Percentiles rank a stretch among this genome's conserved stretches.
phyloP scores from a whole-genome alignment of 1,284 basidiomycete species.

The Mycocalia duriaeana region DNA sequence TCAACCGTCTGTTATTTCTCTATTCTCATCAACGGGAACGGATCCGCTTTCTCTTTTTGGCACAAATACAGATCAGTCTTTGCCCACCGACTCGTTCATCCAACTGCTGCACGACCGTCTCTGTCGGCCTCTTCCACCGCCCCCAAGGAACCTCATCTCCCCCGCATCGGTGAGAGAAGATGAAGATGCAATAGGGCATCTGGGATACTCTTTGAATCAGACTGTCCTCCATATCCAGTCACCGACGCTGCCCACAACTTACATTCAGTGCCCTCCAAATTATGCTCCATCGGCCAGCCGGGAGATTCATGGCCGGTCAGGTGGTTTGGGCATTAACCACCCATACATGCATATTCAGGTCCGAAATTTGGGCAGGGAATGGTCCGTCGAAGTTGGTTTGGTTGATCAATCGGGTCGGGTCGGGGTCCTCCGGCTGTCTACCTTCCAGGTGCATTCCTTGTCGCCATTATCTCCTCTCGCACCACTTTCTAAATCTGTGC shows the following conservation, averaged over 20 bases:
- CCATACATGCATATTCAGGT: slow-evolving; percentile 76
- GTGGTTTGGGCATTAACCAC: slow-evolving; percentile 61
- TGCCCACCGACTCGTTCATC: slow-evolving; percentile 63
- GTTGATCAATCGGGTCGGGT: slow-evolving; percentile 56
- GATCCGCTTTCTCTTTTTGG: slow-evolving; percentile 60
- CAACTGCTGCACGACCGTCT: slow-evolving; percentile 59
- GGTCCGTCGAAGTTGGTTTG: slow-evolving; percentile 76
- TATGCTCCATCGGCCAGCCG: slow-evolving; percentile 3
- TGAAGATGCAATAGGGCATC: slow-evolving; percentile 16
- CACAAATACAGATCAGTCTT: slow-evolving; percentile 41
- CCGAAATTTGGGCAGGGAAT: slow-evolving; percentile 60
- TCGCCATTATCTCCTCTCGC: slow-evolving; percentile 5
- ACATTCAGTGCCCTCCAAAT: slow-evolving; percentile 56
- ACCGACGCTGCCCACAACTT: slow-evolving; percentile 64
- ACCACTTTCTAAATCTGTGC: not conserved
- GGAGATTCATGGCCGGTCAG: slow-evolving; percentile 9
- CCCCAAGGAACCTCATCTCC: slow-evolving; percentile 41
- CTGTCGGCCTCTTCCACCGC: slow-evolving; percentile 44
- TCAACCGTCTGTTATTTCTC: slow-evolving; percentile 64
- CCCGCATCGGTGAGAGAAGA: slow-evolving; percentile 19
- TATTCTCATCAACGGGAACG: slow-evolving; percentile 76
- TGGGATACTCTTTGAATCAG: slow-evolving; percentile 49
- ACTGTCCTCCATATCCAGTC: slow-evolving; percentile 83
- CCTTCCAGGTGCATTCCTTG: slow-evolving; percentile 65
- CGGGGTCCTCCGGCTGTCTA: slow-evolving; percentile 69